Conservation (phyloP, 106 monocot genomes). For the Allium cepa region DNA sequence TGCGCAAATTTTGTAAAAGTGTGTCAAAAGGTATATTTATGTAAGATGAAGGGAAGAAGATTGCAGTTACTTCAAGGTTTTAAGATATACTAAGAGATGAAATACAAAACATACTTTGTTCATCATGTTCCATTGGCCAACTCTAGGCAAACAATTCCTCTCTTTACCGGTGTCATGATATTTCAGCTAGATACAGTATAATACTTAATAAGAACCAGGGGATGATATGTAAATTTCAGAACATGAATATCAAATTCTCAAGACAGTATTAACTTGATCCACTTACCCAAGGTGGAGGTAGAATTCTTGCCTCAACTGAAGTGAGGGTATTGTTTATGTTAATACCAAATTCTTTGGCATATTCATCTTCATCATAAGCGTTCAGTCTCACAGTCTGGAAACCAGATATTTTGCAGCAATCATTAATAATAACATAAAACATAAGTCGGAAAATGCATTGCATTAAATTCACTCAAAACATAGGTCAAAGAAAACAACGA, state of each 20-base stretch:
- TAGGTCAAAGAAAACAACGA: too few species aligned
- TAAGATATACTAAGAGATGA: background rate
- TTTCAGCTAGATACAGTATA: slow-evolving; percentile 45
- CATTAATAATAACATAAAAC: too few species aligned
- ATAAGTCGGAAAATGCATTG: too few species aligned
- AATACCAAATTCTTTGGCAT: slow-evolving; percentile 91
- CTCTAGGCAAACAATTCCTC: slow-evolving; percentile 68
- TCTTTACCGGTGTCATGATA: slow-evolving; percentile 89
- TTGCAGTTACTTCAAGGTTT: too few species aligned
- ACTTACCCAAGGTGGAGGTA: slow-evolving; percentile 78
- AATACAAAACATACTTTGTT: slow-evolving; percentile 60
- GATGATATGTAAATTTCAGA: background rate
- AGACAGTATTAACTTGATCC: background rate
- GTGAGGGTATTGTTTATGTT: slow-evolving; percentile 81
- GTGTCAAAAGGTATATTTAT: background rate
- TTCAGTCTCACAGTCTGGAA: slow-evolving; percentile 81
- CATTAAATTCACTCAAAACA: too few species aligned
- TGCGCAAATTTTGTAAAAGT: background rate
- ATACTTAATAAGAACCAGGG: background rate
- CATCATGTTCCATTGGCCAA: slow-evolving; percentile 99
- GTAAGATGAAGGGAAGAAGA: background rate
- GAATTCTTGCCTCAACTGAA: slow-evolving; percentile 87
- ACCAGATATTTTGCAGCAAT: too few species aligned
- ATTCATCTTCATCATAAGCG: slow-evolving; percentile 74
- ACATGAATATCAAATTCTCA: background rate